These are phyloP conservation scores for Mucor racemosus DNA, from an alignment of 371 early-diverging fungal genomes.

Conservation along the genomic window DNA sequence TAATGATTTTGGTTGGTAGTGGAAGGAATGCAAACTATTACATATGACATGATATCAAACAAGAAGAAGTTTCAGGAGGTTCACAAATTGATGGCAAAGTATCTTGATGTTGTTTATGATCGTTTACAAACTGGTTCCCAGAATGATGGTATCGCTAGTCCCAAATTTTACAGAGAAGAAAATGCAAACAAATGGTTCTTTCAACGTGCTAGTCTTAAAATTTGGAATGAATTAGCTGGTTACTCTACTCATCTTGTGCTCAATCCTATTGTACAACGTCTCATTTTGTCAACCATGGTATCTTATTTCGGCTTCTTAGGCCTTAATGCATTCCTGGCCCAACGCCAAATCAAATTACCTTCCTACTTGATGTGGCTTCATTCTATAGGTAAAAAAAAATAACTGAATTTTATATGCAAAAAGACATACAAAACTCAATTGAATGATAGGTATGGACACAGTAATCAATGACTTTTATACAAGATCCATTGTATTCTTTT, in stretches of 20 bases:
- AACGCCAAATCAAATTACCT: constrained; percentile 37
- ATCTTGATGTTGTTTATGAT: constrained; percentile 26
- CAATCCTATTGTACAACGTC: constrained; percentile 28
- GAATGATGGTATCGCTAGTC: not conserved
- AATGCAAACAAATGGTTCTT: constrained; percentile 30
- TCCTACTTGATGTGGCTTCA: constrained; percentile 17
- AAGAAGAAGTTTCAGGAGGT: constrained; percentile 34
- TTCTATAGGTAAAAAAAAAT: not conserved
- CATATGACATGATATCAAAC: constrained; percentile 18
- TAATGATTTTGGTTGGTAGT: constrained; percentile 13
- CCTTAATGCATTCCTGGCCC: constrained; percentile 23
- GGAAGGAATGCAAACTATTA: constrained; percentile 12
- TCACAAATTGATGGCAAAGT: constrained; percentile 36
- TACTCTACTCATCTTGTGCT: constrained; percentile 29
- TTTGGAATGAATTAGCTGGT: constrained; percentile 39
- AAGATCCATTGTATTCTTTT: constrained; percentile 31
- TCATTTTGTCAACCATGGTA: constrained; percentile 14
- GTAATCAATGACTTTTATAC: constrained; percentile 26
- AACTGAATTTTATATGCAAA: not conserved
- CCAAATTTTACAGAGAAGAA: not conserved
- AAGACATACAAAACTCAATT: not conserved
- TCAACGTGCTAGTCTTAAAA: constrained; percentile 8
- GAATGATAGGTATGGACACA: constrained; percentile 10
- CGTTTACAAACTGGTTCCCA: constrained; percentile 20
- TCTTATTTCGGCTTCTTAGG: constrained; percentile 11